Percentiles rank a stretch among this genome's conserved stretches.
These are phyloP conservation scores for Chlorella sp. DNA, from an alignment of 139 green algal species.

Conservation along the genomic window DNA sequence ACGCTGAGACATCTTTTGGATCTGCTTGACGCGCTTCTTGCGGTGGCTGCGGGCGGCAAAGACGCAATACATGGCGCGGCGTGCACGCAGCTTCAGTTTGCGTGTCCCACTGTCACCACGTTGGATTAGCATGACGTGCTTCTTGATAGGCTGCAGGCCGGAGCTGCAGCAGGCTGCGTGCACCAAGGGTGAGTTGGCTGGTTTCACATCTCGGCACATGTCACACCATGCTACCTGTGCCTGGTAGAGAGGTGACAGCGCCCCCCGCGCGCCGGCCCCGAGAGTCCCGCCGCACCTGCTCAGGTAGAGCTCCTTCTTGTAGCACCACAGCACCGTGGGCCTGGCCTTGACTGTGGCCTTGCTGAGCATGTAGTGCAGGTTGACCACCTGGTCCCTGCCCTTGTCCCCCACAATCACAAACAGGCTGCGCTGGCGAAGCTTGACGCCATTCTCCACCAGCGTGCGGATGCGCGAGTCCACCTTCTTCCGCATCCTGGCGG, in stretches of 20 bases:
- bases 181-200: no score
- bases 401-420: slow-evolving; percentile 98
- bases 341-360: slow-evolving; percentile 92
- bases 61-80: no score
- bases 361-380: slow-evolving; percentile 98
- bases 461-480: slow-evolving; percentile 92
- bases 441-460: slow-evolving; percentile 95
- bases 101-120: no score
- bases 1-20: slow-evolving; percentile 92
- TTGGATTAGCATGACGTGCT: no score
- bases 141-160: no score
- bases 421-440: slow-evolving; percentile 76
- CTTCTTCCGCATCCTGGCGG: slow-evolving; percentile 91
- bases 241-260: no score
- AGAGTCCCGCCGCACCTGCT: slow-evolving; percentile 83
- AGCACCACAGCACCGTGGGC: slow-evolving; percentile 97
- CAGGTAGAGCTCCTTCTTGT: slow-evolving; percentile 97
- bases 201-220: no score
- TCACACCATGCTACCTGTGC: no score
- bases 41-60: slow-evolving; percentile 65
- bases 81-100: no score
- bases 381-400: slow-evolving; percentile 92
- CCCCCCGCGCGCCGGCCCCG: no score
- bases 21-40: slow-evolving; percentile 94
- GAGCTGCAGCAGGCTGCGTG: no score